Evolutionary conservation across 1,284 basidiomycete genomes (phyloP).

Genomic region (Takashimella tepidaria): DNA sequence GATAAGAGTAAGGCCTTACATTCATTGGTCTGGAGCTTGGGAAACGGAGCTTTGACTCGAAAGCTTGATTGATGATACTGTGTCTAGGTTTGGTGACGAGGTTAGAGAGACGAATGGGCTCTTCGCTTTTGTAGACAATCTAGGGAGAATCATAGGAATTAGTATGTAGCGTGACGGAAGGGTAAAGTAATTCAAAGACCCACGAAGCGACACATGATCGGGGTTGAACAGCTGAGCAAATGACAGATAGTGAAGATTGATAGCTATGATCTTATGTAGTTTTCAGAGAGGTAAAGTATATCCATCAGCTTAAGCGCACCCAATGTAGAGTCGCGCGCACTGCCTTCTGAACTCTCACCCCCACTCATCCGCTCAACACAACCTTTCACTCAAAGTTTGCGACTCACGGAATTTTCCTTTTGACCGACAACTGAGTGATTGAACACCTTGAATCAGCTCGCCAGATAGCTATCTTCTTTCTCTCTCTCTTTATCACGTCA

Average conservation of each 20-base stretch:
- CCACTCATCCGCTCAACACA: too few relatives aligned
- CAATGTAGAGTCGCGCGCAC: too few relatives aligned
- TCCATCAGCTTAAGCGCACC: too few relatives aligned
- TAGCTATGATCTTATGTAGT: not conserved
- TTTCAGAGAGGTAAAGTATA: too few relatives aligned
- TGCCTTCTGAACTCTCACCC: too few relatives aligned
- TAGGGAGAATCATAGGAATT: slow-evolving; percentile 10
- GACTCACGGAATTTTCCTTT: too few relatives aligned
- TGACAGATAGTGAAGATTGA: not conserved
- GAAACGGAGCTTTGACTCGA: slow-evolving; percentile 79
- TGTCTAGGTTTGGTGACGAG: slow-evolving; percentile 86
- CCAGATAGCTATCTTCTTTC: too few relatives aligned
- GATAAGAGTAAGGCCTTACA: slow-evolving; percentile 32
- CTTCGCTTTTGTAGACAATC: slow-evolving; percentile 76
- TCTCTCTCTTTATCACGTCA: too few relatives aligned
- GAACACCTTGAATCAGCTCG: too few relatives aligned
- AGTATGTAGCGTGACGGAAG: not conserved
- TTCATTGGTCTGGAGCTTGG: slow-evolving; percentile 79
- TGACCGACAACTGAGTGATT: too few relatives aligned
- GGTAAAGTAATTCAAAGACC: not conserved
- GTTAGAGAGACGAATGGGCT: slow-evolving; percentile 81
- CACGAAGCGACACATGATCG: slow-evolving; percentile 74
- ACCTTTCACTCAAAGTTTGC: too few relatives aligned
- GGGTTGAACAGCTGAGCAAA: not conserved
- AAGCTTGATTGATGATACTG: slow-evolving; percentile 93